These are phyloP conservation scores for Hyaloperonospora brassicae DNA, from an alignment of 352 stramenopile genomes.

Conservation along the genomic window DNA sequence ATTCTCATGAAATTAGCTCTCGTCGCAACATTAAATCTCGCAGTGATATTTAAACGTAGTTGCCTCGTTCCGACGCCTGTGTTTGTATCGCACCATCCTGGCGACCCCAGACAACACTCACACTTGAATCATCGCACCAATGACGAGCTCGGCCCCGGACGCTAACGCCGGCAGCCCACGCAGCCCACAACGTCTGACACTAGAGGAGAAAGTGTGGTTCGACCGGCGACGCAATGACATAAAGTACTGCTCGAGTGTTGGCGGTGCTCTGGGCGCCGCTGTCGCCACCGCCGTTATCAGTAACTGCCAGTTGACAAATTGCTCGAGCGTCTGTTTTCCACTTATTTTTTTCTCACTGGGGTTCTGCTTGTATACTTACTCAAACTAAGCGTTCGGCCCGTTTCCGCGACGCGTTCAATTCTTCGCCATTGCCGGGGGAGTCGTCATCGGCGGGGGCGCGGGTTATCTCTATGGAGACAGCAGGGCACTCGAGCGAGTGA, in stretches of 20 bases:
- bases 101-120: too few relatives aligned
- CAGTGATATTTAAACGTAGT: too few relatives aligned
- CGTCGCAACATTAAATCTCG: too few relatives aligned
- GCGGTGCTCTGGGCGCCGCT: conserved; percentile 44
- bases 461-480: conserved; percentile 70
- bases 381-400: conserved; percentile 40
- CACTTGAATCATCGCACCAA: too few relatives aligned
- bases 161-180: conserved; percentile 1
- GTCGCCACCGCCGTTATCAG: conserved; percentile 44
- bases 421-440: conserved; percentile 46
- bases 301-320: conserved; percentile 17
- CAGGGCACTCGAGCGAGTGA: conserved; percentile 58
- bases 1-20: too few relatives aligned
- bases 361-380: conserved; percentile 4
- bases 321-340: conserved; percentile 14
- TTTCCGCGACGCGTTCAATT: conserved; percentile 60
- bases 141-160: conserved; percentile 12
- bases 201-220: conserved; percentile 81
- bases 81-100: too few relatives aligned
- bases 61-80: too few relatives aligned
- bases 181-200: conserved; percentile 39
- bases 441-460: conserved; percentile 45
- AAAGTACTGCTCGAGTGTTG: conserved; percentile 55
- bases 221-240: conserved; percentile 60
- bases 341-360: conserved; percentile 21